Evolutionary conservation across 2,329 filamentous ascomycete species (phyloP), one percentile per base, ranked within the genome.

Genomic region (Arthrobotrys entomopaga): DNA sequence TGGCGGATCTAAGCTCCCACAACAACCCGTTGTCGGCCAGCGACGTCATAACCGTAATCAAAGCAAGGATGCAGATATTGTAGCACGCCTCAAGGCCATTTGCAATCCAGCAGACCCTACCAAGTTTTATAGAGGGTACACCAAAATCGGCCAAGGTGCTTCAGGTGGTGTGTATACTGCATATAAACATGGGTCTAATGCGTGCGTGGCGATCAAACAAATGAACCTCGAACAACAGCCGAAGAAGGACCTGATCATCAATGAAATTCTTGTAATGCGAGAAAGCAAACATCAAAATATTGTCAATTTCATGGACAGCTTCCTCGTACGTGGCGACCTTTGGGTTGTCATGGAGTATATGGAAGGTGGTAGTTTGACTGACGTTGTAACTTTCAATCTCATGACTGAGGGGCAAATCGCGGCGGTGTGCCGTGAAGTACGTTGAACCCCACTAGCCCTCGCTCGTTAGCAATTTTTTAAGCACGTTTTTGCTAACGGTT

Each of bases 331-430:
- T 11, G 91, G 94, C 49, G 95, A 98, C 81, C 84, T 99, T 29
- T 99, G 95, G 95, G 95, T 99, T 0, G 92, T 98, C 38, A 99
- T 99, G 95, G 95, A 99, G 83, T 99, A 94, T 80, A 99, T 99
- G 95, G 94, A 99, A 82, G 95, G 95, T 72, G 95, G 95, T 76
- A 97, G 93, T 82, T 84, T 99, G 81, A 99, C 95, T 10, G 95
- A 99, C 82, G 95, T 99, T 63, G 95, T 99, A 66, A 99, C 95
- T 2, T 98, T 96, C 83, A 98, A 98, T 83, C 96, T 98, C 80
- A 98, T 99, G 95, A 94, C 91, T 6, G 95, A 99, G 82, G 92
- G 92, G 1, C 95, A 98, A 83, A 98, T 99, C 80, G 93, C 95
- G 8, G 92, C 93, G 1, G 94, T 99, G 19, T 98, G 94, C 83